Evolutionary conservation across 2,329 filamentous ascomycete species (phyloP), one percentile per base, ranked within the genome.

Genomic region (Rhynchosporium secalis): DNA sequence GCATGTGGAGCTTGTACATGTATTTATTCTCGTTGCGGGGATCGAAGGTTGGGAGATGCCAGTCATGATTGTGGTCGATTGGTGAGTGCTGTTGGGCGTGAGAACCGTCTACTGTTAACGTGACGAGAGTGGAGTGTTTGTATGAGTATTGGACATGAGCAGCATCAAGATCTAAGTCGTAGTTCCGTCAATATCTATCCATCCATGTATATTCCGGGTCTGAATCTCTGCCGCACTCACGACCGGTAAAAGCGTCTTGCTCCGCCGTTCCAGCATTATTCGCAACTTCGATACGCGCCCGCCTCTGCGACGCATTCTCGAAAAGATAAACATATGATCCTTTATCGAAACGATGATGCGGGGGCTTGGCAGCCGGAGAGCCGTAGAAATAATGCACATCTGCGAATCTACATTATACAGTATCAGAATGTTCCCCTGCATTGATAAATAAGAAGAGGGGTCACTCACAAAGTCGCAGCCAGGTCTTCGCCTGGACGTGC

Each of bases 381-480:
- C 83, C 82, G 76, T 92, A 91, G 76, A 86, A 92, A 76, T 92
- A 93, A 75, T 93, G 90, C 59, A 92, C 74, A 72, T 94, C 90
- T 66, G 84, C 88, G 71, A 91, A 92, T 71, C 90, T 93, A 66
- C 60, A 31, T 28, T 31, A 41, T 2, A 20, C 20, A 20, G 20
- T 20, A 55, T 72, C 52, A 70, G 66, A 59, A 20, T 20, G 20
- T 20, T 45, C 15, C 31, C 51, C 13, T 29, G 38, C 31, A 8
- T 8, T n/a, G 9, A 1, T 10, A 40, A 29, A 33, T 20, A n/a
- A 63, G 66, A 73, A 67, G 71, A 68, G 62, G 69, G 54, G 52
- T 26, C 20, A 76, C 80, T 77, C 70, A 83, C 80, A 83, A 76
- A 33, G 79, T 81, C 51, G 79, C 79, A 59, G 80, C 79, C 63